A percentile compares a stretch with the other conserved stretches of the same genome.
Evolutionary conservation across 2,329 filamentous ascomycete genomes (phyloP).

Genomic region (Claviceps sp.): DNA sequence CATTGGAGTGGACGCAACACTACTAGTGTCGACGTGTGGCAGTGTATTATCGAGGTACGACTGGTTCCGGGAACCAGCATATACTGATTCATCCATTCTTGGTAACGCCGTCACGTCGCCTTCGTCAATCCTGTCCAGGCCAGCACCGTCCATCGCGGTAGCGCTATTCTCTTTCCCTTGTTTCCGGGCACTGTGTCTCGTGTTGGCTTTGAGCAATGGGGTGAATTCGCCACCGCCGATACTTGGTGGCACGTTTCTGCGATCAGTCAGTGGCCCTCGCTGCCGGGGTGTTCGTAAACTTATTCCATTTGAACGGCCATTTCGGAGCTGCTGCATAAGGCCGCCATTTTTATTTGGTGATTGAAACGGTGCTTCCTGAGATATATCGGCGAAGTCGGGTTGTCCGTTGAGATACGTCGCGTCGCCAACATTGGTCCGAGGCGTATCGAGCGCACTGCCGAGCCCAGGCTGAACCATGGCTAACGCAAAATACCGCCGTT

Average conservation of each 20-base stretch:
- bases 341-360: constrained; percentile 59
- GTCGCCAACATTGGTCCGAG: constrained; percentile 73
- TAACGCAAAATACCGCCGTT: not conserved
- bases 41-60: constrained; percentile 56
- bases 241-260: constrained; percentile 55
- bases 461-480: constrained; percentile 52
- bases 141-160: constrained; percentile 53
- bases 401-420: constrained; percentile 62
- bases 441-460: constrained; percentile 61
- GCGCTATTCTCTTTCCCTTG: constrained; percentile 50
- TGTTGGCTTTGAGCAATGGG: constrained; percentile 74
- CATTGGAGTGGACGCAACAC: constrained; percentile 70
- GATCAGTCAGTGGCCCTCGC: constrained; percentile 54
- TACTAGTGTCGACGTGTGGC: constrained; percentile 66
- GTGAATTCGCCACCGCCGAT: constrained; percentile 74
- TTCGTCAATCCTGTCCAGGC: constrained; percentile 51
- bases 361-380: constrained; percentile 75
- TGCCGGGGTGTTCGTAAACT: constrained; percentile 62
- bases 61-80: constrained; percentile 51
- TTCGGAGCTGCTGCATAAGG: constrained; percentile 60
- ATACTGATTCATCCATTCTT: constrained; percentile 57
- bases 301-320: constrained; percentile 42
- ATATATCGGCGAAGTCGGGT: constrained; percentile 63
- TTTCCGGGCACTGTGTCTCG: constrained; percentile 54
- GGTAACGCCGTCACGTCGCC: constrained; percentile 66